phyloP scores from a whole-genome alignment of 176 grass and related monocot genomes.

The Bonia amplexicaulis region DNA sequence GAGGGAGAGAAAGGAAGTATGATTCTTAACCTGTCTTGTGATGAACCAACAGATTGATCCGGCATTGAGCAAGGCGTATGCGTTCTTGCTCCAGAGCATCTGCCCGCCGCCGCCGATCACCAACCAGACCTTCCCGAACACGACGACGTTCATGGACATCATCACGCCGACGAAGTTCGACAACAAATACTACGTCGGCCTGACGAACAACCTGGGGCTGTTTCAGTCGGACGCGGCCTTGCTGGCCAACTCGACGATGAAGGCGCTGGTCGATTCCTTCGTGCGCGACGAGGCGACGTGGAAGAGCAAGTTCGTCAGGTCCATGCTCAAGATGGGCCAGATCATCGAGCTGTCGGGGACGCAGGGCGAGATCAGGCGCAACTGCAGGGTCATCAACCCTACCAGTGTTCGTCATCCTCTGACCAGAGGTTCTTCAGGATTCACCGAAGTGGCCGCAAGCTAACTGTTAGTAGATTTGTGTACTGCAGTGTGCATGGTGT shows the following conservation, averaged over 20 bases:
- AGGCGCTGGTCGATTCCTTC: slow-evolving; percentile 33
- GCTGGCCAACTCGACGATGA: slow-evolving; percentile 39
- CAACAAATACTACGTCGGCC: slow-evolving; percentile 69
- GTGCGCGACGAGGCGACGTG: slow-evolving; percentile 33
- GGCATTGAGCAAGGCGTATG: slow-evolving; percentile 48
- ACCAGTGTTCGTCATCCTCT: not conserved
- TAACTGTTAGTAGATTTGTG: not conserved
- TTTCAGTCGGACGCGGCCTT: slow-evolving; percentile 45
- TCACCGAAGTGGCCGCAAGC: slow-evolving; percentile 15
- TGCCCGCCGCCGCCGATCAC: slow-evolving; percentile 38
- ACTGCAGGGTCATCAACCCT: slow-evolving; percentile 50
- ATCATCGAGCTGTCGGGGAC: slow-evolving; percentile 44
- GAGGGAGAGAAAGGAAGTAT: too few relatives aligned
- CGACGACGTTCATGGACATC: slow-evolving; percentile 43
- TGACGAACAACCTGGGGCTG: slow-evolving; percentile 40
- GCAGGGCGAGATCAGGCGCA: slow-evolving; percentile 54
- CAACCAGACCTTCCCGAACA: slow-evolving; percentile 30
- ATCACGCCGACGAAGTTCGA: slow-evolving; percentile 40
- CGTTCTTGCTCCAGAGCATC: slow-evolving; percentile 39
- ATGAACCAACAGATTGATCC: slow-evolving; percentile 34
- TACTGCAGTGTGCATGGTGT: not conserved
- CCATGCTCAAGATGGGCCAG: slow-evolving; percentile 71
- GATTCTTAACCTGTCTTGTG: not conserved
- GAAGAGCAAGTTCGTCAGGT: slow-evolving; percentile 33
- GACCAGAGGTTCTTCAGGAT: not conserved